Evolutionary conservation across 2,329 filamentous ascomycete species (phyloP).

Genomic region (Huntiella savannae): DNA sequence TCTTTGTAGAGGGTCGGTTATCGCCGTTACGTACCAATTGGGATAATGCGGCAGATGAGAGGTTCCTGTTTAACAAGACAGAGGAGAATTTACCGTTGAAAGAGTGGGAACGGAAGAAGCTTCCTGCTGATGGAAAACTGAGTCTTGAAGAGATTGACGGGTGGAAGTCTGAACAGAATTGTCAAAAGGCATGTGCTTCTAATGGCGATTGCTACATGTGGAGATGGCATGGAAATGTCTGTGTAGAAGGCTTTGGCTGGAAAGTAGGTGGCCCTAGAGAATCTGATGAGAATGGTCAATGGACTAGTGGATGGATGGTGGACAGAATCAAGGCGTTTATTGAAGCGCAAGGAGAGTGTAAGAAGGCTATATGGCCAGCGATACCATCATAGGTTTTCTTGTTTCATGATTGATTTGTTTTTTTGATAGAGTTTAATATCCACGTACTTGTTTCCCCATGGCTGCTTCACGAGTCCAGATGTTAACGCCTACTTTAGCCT

Average conservation of each 20-base stretch:
- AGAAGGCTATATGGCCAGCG: slow-evolving; percentile 18
- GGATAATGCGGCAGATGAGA: slow-evolving; percentile 32
- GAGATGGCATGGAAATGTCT: slow-evolving; percentile 22
- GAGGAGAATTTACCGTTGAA: slow-evolving; percentile 18
- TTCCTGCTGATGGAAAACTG: slow-evolving; percentile 18
- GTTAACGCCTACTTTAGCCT: slow-evolving; percentile 32
- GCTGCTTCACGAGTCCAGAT: slow-evolving; percentile 29
- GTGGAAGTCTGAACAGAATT: slow-evolving; percentile 24
- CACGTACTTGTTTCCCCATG: slow-evolving; percentile 13
- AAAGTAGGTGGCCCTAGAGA: slow-evolving; percentile 22
- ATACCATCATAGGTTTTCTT: slow-evolving; percentile 2
- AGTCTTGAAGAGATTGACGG: slow-evolving; percentile 23
- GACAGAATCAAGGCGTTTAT: slow-evolving; percentile 22
- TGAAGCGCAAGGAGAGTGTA: slow-evolving; percentile 19
- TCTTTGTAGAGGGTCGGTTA: slow-evolving; percentile 26
- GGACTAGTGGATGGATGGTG: slow-evolving; percentile 24
- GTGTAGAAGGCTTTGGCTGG: slow-evolving; percentile 20
- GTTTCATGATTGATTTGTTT: neutral
- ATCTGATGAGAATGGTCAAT: slow-evolving; percentile 17
- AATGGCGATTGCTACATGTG: slow-evolving; percentile 23
- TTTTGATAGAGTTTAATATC: slow-evolving; percentile 1
- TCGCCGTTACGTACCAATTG: slow-evolving; percentile 25
- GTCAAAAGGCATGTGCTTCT: slow-evolving; percentile 25
- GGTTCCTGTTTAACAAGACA: slow-evolving; percentile 21
- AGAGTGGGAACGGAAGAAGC: slow-evolving; percentile 12